These are phyloP conservation scores for Umbelopsis ramanniana DNA, from an alignment of 192 early-diverging fungal genomes.

Conservation along the genomic window DNA sequence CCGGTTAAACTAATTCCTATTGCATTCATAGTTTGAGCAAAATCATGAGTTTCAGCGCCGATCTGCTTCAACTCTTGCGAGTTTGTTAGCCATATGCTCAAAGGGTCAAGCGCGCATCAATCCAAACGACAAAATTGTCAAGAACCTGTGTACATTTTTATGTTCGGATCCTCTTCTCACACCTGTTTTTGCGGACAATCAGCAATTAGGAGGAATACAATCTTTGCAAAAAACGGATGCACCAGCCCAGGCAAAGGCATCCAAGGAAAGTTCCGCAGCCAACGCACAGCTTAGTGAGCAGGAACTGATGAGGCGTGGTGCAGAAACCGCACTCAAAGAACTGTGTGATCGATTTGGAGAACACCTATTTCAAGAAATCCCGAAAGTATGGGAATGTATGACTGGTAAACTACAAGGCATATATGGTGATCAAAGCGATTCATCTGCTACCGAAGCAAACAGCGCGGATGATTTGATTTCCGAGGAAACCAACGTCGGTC, in stretches of 20 bases:
- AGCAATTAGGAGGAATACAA: constrained; percentile 49
- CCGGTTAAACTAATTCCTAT: not conserved
- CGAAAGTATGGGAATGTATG: constrained; percentile 73
- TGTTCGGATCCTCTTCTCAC: constrained; percentile 81
- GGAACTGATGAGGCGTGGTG: constrained; percentile 69
- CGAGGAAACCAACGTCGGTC: constrained; percentile 43
- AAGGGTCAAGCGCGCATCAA: constrained; percentile 46
- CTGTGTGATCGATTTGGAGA: constrained; percentile 71
- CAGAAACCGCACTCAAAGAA: constrained; percentile 59
- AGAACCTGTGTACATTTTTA: constrained; percentile 83
- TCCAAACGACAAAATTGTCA: constrained; percentile 86
- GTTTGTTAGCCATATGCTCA: constrained; percentile 52
- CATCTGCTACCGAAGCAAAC: constrained; percentile 31
- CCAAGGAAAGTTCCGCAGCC: constrained; percentile 38
- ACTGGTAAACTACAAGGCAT: constrained; percentile 47
- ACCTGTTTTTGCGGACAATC: constrained; percentile 62
- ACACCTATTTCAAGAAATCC: constrained; percentile 67
- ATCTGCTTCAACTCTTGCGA: constrained; percentile 57
- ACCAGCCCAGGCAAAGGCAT: constrained; percentile 27
- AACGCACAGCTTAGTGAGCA: constrained; percentile 48
- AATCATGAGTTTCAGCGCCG: constrained; percentile 61
- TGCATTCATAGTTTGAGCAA: constrained; percentile 56
- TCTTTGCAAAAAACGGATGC: constrained; percentile 55
- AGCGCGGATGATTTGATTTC: constrained; percentile 32
- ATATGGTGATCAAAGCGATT: constrained; percentile 33